Percentiles rank a stretch among this genome's conserved stretches.
These are phyloP conservation scores for Periconia digitata DNA, from an alignment of 2,329 filamentous ascomycete genomes.

Conservation along the genomic window DNA sequence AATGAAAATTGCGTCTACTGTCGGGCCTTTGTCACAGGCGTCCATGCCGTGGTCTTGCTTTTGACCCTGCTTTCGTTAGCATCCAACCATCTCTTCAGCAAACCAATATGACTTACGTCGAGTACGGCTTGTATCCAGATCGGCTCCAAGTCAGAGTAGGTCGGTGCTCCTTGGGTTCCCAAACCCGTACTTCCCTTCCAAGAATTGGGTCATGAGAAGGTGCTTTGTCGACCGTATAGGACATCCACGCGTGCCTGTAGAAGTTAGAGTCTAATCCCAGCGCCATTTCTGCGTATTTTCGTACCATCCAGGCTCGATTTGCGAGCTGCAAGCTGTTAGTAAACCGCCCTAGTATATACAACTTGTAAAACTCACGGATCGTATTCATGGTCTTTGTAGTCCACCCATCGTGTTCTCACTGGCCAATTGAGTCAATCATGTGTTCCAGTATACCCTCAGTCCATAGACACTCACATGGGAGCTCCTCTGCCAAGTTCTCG, in stretches of 20 bases:
- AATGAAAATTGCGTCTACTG: constrained; percentile 24
- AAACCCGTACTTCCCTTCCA: constrained; percentile 66
- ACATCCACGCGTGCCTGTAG: constrained; percentile 88
- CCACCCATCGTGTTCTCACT: constrained; percentile 97
- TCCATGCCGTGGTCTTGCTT: constrained; percentile 53
- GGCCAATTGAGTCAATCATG: constrained; percentile 15
- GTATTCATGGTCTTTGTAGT: constrained; percentile 87
- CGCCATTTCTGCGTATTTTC: constrained; percentile 2
- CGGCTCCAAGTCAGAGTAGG: constrained; percentile 75
- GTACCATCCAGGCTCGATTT: constrained; percentile 89
- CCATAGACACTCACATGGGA: constrained; percentile 68
- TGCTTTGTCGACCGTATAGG: constrained; percentile 86
- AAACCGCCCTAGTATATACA: background rate
- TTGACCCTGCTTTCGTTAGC: constrained; percentile 44
- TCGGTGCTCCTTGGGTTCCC: constrained; percentile 74
- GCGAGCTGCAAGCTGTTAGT: constrained; percentile 59
- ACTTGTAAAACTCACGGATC: constrained; percentile 61
- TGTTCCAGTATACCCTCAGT: background rate
- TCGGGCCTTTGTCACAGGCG: constrained; percentile 50
- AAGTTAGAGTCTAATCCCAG: constrained; percentile 3
- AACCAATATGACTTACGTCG: constrained; percentile 69
- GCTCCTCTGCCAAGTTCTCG: constrained; percentile 87
- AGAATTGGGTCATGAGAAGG: constrained; percentile 76
- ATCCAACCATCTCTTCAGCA: background rate
- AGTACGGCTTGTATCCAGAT: constrained; percentile 89